These are phyloP conservation scores for Exophiala phaeomuriformis DNA, from an alignment of 2,329 filamentous ascomycete genomes.

Conservation along the genomic window DNA sequence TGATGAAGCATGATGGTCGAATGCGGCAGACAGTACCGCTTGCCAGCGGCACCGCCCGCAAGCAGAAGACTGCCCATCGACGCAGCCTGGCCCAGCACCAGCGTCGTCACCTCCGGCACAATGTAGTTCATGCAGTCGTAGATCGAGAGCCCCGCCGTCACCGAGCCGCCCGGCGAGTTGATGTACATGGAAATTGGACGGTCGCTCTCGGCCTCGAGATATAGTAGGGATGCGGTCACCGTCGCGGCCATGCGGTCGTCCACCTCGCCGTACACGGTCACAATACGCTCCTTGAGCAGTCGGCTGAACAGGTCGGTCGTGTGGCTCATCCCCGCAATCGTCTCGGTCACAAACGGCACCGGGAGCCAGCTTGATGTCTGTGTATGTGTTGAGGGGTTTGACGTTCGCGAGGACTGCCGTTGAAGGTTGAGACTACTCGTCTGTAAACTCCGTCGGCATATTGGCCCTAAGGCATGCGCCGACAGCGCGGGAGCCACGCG, in stretches of 20 bases:
- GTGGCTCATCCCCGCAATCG: conserved; percentile 23
- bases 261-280: conserved; percentile 23
- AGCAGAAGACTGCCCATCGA: conserved; percentile 90
- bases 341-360: conserved; percentile 26
- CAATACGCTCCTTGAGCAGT: conserved; percentile 56
- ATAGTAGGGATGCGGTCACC: conserved; percentile 91
- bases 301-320: conserved; percentile 77
- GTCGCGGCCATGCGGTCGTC: conserved; percentile 87
- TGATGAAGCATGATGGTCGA: conserved; percentile 94
- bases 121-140: conserved; percentile 99
- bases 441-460: conserved; percentile 4
- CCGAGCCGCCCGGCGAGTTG: conserved; percentile 88
- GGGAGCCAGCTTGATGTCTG: conserved; percentile 20
- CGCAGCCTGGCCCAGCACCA: conserved; percentile 89
- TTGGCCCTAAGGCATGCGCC: conserved; percentile 1
- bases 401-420: conserved; percentile 8
- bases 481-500: conserved; percentile 11
- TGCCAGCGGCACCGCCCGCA: conserved; percentile 74
- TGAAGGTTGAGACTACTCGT: neutral
- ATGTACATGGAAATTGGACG: conserved; percentile 97
- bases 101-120: conserved; percentile 81
- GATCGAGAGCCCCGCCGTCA: conserved; percentile 80
- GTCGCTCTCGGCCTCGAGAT: conserved; percentile 85
- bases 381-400: neutral
- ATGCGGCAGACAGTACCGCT: conserved; percentile 85